A percentile compares a stretch with the other conserved stretches of the same genome.
Conservation (phyloP, 768 basidiomycete genomes). For the Lepiota brunneoincarnata region DNA sequence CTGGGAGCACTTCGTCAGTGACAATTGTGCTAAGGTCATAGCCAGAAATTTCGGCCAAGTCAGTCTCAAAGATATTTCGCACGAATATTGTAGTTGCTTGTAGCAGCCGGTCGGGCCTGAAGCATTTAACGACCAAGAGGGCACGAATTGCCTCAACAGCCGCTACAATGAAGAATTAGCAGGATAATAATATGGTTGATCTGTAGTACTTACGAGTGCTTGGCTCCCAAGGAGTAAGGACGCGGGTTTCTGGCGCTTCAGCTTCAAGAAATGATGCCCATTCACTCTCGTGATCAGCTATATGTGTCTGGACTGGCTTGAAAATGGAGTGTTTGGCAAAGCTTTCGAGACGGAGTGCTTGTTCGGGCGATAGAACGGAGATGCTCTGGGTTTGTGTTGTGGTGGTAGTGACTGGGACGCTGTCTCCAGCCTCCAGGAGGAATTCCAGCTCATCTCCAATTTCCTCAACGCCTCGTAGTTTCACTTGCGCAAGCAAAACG, state of each 20-base stretch:
- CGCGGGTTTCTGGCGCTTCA: conserved; percentile 57
- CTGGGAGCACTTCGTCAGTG: conserved; percentile 70
- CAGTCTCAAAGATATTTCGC: conserved; percentile 71
- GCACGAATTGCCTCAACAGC: conserved; percentile 72
- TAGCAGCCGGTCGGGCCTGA: conserved; percentile 89
- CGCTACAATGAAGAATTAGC: conserved; percentile 36
- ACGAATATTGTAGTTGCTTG: conserved; percentile 81
- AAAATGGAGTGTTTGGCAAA: conserved; percentile 76
- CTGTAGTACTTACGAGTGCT: conserved; percentile 60
- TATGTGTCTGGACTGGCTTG: conserved; percentile 66
- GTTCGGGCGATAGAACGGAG: conserved; percentile 62
- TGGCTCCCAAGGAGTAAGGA: conserved; percentile 80
- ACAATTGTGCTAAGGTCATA: conserved; percentile 82
- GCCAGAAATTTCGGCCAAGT: conserved; percentile 69
- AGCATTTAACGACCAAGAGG: conserved; percentile 81
- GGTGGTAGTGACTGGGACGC: conserved; percentile 38
- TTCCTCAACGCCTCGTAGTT: conserved; percentile 76
- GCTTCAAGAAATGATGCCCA: conserved; percentile 78
- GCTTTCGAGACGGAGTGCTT: conserved; percentile 61
- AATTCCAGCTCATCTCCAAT: conserved; percentile 86
- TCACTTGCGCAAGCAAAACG: conserved; percentile 86
- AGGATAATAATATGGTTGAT: not conserved
- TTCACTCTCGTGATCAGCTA: conserved; percentile 56
- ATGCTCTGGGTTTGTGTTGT: conserved; percentile 34
- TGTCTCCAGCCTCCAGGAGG: conserved; percentile 85